Conservation (phyloP, 2,329 filamentous ascomycete species). For the Zymoseptoria ardabiliae region DNA sequence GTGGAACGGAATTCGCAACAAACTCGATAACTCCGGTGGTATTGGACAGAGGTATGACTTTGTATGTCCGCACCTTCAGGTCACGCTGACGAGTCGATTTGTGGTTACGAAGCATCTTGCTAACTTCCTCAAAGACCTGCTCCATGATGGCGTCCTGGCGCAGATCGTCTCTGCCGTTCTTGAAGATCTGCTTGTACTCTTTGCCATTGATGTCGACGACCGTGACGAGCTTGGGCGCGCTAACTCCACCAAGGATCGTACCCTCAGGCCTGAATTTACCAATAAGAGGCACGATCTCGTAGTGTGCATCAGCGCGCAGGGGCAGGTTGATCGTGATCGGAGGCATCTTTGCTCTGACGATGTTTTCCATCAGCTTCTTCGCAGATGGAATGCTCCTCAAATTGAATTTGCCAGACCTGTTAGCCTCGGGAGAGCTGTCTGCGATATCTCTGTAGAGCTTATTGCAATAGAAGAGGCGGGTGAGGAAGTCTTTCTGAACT, state of each 20-base stretch:
- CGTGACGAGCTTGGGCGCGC: slow-evolving; percentile 87
- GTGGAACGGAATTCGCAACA: slow-evolving; percentile 82
- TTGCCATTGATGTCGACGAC: slow-evolving; percentile 69
- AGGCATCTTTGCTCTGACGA: slow-evolving; percentile 51
- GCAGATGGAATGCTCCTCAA: slow-evolving; percentile 59
- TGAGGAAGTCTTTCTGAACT: slow-evolving; percentile 54
- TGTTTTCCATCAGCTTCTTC: slow-evolving; percentile 49
- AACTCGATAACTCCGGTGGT: slow-evolving; percentile 93
- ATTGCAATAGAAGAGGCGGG: slow-evolving; percentile 66
- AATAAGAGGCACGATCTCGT: slow-evolving; percentile 69
- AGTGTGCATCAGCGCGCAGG: slow-evolving; percentile 65
- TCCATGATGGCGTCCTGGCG: slow-evolving; percentile 99
- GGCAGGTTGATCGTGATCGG: slow-evolving; percentile 84
- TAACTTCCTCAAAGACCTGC: slow-evolving; percentile 96
- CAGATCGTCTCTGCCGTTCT: slow-evolving; percentile 87
- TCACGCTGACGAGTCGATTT: slow-evolving; percentile 80
- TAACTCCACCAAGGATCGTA: slow-evolving; percentile 81
- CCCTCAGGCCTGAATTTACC: slow-evolving; percentile 65
- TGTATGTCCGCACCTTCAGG: slow-evolving; percentile 90
- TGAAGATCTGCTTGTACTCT: slow-evolving; percentile 83
- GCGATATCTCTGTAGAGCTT: slow-evolving; percentile 58
- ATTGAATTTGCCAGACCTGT: slow-evolving; percentile 37
- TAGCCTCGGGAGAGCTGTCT: slow-evolving; percentile 46
- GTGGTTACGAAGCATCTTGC: slow-evolving; percentile 77
- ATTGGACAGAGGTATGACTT: slow-evolving; percentile 81